Evolutionary conservation across 768 basidiomycete species (phyloP).

Genomic region (Neoboletus brunneissimus): DNA sequence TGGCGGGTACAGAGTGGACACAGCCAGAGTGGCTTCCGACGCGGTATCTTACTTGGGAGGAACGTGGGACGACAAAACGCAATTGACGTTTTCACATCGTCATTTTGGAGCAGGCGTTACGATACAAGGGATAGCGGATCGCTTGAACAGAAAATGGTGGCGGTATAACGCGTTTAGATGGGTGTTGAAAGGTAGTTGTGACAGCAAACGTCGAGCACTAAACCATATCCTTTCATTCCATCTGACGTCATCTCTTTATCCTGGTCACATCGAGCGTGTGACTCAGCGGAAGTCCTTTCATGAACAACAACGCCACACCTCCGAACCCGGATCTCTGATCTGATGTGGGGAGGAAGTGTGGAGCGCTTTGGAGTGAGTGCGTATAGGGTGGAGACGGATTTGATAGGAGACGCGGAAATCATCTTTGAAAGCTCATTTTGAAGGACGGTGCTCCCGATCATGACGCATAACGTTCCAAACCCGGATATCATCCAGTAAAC

Average conservation of each 20-base stretch:
- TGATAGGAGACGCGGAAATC: conserved; percentile 40
- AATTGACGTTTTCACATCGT: neutral
- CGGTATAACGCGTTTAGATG: neutral
- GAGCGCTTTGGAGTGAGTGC: conserved; percentile 44
- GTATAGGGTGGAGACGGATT: conserved; percentile 34
- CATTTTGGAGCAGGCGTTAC: neutral
- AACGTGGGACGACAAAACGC: neutral
- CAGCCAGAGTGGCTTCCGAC: conserved; percentile 63
- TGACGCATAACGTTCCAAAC: no score
- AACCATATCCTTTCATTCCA: neutral
- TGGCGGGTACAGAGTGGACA: conserved; percentile 44
- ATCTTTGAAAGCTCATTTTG: conserved; percentile 45
- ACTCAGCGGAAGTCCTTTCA: conserved; percentile 13
- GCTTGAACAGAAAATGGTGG: neutral
- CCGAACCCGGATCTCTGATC: conserved; percentile 34
- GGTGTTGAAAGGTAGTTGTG: neutral
- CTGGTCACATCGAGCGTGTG: conserved; percentile 5
- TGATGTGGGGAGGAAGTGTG: conserved; percentile 33
- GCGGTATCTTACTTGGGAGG: conserved; percentile 44
- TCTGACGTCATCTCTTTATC: neutral
- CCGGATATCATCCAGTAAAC: no score
- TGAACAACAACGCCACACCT: conserved; percentile 44
- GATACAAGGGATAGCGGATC: neutral
- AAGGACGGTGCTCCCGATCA: conserved; percentile 38
- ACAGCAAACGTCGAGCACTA: neutral